Percentiles rank a stretch among this genome's conserved stretches.
Evolutionary conservation across 2,329 filamentous ascomycete genomes (phyloP).

Genomic region (Fusarium brevicatenulatum): DNA sequence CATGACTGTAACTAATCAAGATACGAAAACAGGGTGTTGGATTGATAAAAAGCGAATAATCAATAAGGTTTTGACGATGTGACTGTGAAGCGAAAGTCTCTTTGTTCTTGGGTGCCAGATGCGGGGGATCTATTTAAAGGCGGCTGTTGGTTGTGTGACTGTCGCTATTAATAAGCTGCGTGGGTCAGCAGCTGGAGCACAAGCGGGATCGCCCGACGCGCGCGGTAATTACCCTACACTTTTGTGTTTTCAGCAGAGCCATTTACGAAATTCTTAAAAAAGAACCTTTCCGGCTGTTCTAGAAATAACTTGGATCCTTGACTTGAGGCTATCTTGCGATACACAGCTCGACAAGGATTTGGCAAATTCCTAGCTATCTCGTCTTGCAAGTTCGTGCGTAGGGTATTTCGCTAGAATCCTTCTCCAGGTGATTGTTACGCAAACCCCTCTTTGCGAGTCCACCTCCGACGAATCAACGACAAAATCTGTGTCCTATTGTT

Average conservation of each 20-base stretch:
- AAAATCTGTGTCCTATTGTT: too few species aligned
- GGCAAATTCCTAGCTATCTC: too few species aligned
- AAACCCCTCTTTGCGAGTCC: too few species aligned
- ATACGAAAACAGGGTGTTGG: fast-evolving
- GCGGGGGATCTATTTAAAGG: background rate
- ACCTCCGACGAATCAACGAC: fast-evolving
- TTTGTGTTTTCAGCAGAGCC: fast-evolving
- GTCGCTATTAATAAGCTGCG: background rate
- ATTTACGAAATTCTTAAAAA: too few species aligned
- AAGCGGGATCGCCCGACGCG: background rate
- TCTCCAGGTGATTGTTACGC: fast-evolving
- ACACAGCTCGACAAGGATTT: too few species aligned
- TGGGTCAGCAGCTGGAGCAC: background rate
- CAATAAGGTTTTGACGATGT: too few species aligned
- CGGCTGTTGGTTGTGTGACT: background rate
- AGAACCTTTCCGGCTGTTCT: too few species aligned
- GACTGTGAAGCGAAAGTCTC: background rate
- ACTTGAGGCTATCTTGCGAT: too few species aligned
- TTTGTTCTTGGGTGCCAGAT: background rate
- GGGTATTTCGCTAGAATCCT: too few species aligned
- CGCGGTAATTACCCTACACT: background rate
- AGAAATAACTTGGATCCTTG: too few species aligned
- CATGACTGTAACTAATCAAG: constrained; percentile 3
- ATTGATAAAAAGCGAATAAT: too few species aligned
- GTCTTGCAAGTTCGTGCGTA: too few species aligned